Percentiles rank a stretch among this genome's conserved stretches.
Evolutionary conservation across 2,329 filamentous ascomycete species (phyloP).

Genomic region (Dactylellina drechsleri): DNA sequence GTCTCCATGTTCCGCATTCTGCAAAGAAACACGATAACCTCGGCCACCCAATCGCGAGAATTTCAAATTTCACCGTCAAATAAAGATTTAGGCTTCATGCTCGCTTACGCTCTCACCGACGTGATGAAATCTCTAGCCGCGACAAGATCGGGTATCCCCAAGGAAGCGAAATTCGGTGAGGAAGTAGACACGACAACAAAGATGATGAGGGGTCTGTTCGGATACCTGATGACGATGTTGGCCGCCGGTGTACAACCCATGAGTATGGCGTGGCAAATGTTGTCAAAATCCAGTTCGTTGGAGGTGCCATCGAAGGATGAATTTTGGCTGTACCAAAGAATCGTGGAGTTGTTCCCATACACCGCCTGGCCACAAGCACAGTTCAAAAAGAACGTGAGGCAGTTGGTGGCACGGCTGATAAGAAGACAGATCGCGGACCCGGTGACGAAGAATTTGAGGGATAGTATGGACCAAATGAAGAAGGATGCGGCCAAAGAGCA

Average conservation of each 20-base stretch:
- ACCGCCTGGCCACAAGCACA: slow-evolving; percentile 53
- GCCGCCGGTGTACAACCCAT: slow-evolving; percentile 45
- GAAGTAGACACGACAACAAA: slow-evolving; percentile 50
- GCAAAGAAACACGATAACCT: slow-evolving; percentile 40
- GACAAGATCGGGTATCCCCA: slow-evolving; percentile 28
- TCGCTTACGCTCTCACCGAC: slow-evolving; percentile 49
- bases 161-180: slow-evolving; percentile 42
- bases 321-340: slow-evolving; percentile 43
- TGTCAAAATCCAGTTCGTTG: slow-evolving; percentile 29
- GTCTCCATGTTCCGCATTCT: slow-evolving; percentile 52
- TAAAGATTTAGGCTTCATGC: slow-evolving; percentile 43
- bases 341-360: slow-evolving; percentile 47
- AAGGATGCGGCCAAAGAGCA: slow-evolving; percentile 24
- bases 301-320: slow-evolving; percentile 40
- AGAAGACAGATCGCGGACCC: slow-evolving; percentile 44
- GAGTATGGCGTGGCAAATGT: slow-evolving; percentile 53
- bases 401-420: slow-evolving; percentile 38
- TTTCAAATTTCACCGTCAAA: slow-evolving; percentile 35
- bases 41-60: slow-evolving; percentile 43
- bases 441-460: slow-evolving; percentile 36
- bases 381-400: slow-evolving; percentile 50
- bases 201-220: slow-evolving; percentile 54
- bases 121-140: slow-evolving; percentile 42
- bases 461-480: slow-evolving; percentile 41
- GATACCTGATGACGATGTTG: slow-evolving; percentile 46